These are phyloP conservation scores for Ophiostoma angusticollis DNA, from an alignment of 2,329 filamentous ascomycete species.

Conservation along the genomic window DNA sequence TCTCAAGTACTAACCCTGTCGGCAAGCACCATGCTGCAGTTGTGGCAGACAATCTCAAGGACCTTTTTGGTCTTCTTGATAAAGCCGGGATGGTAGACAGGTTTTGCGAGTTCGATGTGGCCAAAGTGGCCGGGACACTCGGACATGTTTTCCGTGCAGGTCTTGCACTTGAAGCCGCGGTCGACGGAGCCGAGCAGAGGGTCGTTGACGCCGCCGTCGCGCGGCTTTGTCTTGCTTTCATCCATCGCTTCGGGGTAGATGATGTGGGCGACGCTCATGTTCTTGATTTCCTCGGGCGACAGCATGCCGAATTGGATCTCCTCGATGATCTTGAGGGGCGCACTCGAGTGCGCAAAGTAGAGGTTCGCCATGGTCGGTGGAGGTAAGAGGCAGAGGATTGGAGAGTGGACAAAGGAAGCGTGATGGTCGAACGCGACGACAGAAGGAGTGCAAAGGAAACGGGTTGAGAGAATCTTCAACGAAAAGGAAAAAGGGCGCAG, in stretches of 20 bases:
- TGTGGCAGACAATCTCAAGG: slow-evolving; percentile 96
- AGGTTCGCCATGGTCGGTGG: slow-evolving; percentile 66
- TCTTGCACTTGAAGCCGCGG: slow-evolving; percentile 87
- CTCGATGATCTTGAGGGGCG: slow-evolving; percentile 92
- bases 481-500: too few relatives aligned
- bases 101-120: slow-evolving; percentile 93
- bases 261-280: slow-evolving; percentile 93
- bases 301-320: slow-evolving; percentile 98
- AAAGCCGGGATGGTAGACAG: slow-evolving; percentile 90
- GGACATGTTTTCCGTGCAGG: slow-evolving; percentile 88
- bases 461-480: neutral
- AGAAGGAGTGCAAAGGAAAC: neutral
- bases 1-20: slow-evolving; percentile 79
- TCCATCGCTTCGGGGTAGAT: slow-evolving; percentile 99
- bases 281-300: slow-evolving; percentile 97
- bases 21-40: slow-evolving; percentile 93
- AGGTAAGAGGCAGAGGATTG: too few relatives aligned
- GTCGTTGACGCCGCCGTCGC: slow-evolving; percentile 86
- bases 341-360: slow-evolving; percentile 80
- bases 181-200: slow-evolving; percentile 94
- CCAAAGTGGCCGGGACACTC: slow-evolving; percentile 97
- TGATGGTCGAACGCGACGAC: neutral
- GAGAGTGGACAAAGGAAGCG: too few relatives aligned
- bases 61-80: slow-evolving; percentile 99
- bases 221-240: slow-evolving; percentile 80